These are phyloP conservation scores for Durio zibethinus DNA, from an alignment of 345 rosid species.

Conservation along the genomic window DNA sequence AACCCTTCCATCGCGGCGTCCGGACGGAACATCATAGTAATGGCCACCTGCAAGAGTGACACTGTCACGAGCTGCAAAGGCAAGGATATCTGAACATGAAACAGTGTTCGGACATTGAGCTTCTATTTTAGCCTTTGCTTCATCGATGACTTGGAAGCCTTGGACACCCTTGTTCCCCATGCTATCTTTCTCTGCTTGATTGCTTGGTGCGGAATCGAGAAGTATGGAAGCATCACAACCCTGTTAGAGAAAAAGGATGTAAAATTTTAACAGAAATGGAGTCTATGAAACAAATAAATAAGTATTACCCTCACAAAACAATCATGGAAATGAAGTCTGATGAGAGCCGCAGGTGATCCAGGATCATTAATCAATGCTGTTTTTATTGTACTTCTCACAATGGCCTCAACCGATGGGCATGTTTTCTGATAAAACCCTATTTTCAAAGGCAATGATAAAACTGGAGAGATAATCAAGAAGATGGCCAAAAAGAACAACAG, in stretches of 20 bases:
- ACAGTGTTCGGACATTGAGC: conserved; percentile 36
- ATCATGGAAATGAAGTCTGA: conserved; percentile 10
- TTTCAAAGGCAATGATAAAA: background rate
- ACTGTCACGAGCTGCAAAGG: conserved; percentile 39
- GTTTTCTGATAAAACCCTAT: background rate
- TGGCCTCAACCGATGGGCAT: background rate
- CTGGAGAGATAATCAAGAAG: background rate
- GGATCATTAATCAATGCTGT: background rate
- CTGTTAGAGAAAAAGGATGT: conserved; percentile 13
- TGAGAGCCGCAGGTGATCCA: background rate
- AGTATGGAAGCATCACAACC: conserved; percentile 80
- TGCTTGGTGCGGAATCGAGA: conserved; percentile 34
- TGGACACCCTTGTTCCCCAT: background rate
- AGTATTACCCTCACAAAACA: background rate
- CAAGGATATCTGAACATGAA: conserved; percentile 42
- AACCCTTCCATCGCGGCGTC: background rate
- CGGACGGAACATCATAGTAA: background rate
- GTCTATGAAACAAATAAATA: background rate
- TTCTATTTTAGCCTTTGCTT: conserved; percentile 35
- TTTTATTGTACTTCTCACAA: background rate
- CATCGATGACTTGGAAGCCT: conserved; percentile 39
- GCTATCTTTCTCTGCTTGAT: conserved; percentile 28
- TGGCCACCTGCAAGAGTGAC: background rate
- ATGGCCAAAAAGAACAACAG: background rate
- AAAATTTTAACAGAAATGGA: background rate